Evolutionary conservation across 2,329 filamentous ascomycete species (phyloP), one percentile per base, ranked within the genome.

Genomic region (Tothia fuscella): DNA sequence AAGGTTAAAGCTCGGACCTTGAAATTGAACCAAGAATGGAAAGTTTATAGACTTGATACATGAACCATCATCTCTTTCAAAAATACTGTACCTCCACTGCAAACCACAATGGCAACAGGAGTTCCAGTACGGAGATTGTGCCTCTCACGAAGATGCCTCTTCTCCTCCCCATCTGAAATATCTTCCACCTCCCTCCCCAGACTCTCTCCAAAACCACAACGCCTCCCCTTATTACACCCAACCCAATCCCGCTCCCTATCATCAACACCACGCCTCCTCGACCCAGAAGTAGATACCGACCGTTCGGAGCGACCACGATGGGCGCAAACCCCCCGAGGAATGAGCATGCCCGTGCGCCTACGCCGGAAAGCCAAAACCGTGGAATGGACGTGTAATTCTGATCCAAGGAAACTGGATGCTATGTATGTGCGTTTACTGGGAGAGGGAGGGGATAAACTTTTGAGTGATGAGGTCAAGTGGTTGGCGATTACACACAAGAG

Each of bases 401-500:
- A 88, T 55, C 83, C 84, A 7, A 69, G 67, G 49, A 69, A 70
- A 54, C 68, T 98, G 42, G 82, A 96, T 58, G 68, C 74, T 37
- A 82, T 86, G 60, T 93, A 95, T 61, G 70, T 74, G 50, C 70
- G 70, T 41, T 73, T 96, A 51, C 65, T 96, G 42, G 89, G 88
- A 5, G 68, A 68, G 35, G 77, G 73, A 34, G 84, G 83, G 44
- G 75, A 82, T 50, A 74, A 72, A 51, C 60, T 91, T 58, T 69
- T 98, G 44, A 79, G 82, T 2, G 88, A 95, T 13, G 89, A 98
- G 65, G 71, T 91, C 47, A 96, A 95, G 66, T 98, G 91, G 91
- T 68, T 96, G 55, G 88, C 88, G 22, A 76, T 98, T 43, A 98
- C 91, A 50, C 91, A 96, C 63, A 96, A 96, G 74, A 95, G 87